phyloP scores from a whole-genome alignment of 2,329 filamentous ascomycete species.

The Trichoderma atrobrunneum region DNA sequence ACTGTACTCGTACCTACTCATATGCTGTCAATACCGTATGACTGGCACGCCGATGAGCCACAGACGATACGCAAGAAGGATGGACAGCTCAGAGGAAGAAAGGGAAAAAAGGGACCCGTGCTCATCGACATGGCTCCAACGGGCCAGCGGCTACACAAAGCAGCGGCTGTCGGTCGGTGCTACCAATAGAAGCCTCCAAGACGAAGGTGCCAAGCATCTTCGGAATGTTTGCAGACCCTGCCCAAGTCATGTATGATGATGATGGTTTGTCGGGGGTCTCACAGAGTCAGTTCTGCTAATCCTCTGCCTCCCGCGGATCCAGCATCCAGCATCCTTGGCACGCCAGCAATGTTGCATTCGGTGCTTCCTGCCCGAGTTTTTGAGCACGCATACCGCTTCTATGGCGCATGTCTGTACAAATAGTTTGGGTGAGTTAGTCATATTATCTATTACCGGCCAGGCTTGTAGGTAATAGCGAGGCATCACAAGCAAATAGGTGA shows the following conservation, averaged over 20 bases:
- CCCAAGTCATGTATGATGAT: background rate
- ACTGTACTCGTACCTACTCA: background rate
- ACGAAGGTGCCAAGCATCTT: background rate
- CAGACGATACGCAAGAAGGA: background rate
- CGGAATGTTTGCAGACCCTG: slow-evolving; percentile 6
- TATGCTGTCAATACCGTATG: background rate
- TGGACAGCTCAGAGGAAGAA: background rate
- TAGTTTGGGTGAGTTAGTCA: background rate
- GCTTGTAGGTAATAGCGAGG: background rate
- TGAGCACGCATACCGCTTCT: background rate
- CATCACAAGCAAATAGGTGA: background rate
- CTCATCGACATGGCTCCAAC: background rate
- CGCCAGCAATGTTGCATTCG: background rate
- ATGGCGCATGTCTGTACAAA: background rate
- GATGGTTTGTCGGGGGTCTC: background rate
- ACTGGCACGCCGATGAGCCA: background rate
- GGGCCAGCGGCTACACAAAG: background rate
- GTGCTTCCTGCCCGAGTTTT: background rate
- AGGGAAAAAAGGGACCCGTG: background rate
- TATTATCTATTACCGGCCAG: background rate
- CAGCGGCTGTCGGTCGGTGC: background rate
- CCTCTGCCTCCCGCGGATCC: background rate
- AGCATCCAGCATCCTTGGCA: background rate
- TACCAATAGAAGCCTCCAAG: background rate
- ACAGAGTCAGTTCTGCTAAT: background rate